A percentile compares a stretch with the other conserved stretches of the same genome.
These are phyloP conservation scores for Biancaea sappan DNA, from an alignment of 306 rosid species.

Conservation along the genomic window DNA sequence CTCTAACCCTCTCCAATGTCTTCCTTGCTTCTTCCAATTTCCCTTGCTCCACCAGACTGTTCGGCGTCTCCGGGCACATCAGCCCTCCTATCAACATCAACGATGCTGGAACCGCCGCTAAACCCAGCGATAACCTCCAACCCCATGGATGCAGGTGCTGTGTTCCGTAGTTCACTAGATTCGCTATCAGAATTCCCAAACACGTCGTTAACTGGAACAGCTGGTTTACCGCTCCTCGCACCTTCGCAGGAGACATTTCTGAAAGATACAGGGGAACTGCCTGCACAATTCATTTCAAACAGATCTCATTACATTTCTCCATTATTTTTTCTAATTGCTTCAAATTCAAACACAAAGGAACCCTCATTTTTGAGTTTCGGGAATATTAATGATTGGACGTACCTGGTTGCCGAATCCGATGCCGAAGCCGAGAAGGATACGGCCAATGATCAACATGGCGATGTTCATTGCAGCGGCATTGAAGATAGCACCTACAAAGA, in stretches of 20 bases:
- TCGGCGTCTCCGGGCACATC: constrained; percentile 86
- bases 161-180: constrained; percentile 65
- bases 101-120: constrained; percentile 75
- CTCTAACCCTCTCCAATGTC: constrained; percentile 73
- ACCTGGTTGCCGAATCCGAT: constrained; percentile 10
- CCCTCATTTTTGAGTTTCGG: no score
- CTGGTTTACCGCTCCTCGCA: constrained; percentile 69
- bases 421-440: neutral
- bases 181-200: constrained; percentile 69
- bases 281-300: constrained; percentile 37
- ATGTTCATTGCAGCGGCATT: constrained; percentile 1
- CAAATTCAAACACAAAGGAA: no score
- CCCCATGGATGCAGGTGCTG: constrained; percentile 78
- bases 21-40: constrained; percentile 65
- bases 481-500: constrained; percentile 41
- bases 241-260: constrained; percentile 87
- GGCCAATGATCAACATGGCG: constrained; percentile 4
- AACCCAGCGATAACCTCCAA: constrained; percentile 88
- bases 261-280: constrained; percentile 92
- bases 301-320: no score
- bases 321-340: no score
- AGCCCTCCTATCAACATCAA: constrained; percentile 87
- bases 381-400: neutral
- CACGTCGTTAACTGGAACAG: constrained; percentile 77
- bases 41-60: constrained; percentile 88